Evolutionary conservation across 768 basidiomycete species (phyloP).

Genomic region (Pisolithus albus): DNA sequence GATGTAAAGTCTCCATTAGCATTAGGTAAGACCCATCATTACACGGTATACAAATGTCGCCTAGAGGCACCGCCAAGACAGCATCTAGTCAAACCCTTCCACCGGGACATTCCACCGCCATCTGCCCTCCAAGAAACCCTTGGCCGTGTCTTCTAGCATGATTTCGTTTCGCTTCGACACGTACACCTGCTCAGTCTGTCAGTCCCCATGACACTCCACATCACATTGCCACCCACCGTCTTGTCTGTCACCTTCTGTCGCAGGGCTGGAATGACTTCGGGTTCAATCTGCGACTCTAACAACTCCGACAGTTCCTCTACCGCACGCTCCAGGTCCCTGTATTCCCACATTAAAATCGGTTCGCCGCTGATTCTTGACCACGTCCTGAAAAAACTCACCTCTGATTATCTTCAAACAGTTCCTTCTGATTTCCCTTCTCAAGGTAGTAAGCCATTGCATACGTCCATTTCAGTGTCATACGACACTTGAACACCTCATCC

Average conservation of each 20-base stretch:
- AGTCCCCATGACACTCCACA: background rate
- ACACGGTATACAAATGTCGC: background rate
- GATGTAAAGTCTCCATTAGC: too few relatives aligned
- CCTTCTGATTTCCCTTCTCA: slow-evolving; percentile 84
- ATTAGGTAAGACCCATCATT: background rate
- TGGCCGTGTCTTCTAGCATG: slow-evolving; percentile 89
- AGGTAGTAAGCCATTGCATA: slow-evolving; percentile 99
- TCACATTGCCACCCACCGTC: slow-evolving; percentile 48
- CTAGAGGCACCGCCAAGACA: background rate
- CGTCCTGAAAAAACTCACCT: slow-evolving; percentile 38
- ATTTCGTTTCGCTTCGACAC: slow-evolving; percentile 97
- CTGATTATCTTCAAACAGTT: slow-evolving; percentile 96
- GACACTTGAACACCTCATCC: slow-evolving; percentile 82
- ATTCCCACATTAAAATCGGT: slow-evolving; percentile 2
- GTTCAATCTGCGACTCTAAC: slow-evolving; percentile 85
- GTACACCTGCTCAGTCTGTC: slow-evolving; percentile 51
- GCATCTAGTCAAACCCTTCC: slow-evolving; percentile 56
- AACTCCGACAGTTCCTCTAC: slow-evolving; percentile 94
- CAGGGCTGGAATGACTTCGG: slow-evolving; percentile 71
- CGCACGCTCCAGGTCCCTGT: slow-evolving; percentile 85
- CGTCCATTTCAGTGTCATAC: slow-evolving; percentile 97
- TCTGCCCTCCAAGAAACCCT: slow-evolving; percentile 78
- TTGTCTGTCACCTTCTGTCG: slow-evolving; percentile 95
- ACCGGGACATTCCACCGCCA: slow-evolving; percentile 77
- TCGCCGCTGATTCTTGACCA: background rate